Base-by-base conservation (phyloP, 768 basidiomycete species). In the Lentinula guzmanii region DNA sequence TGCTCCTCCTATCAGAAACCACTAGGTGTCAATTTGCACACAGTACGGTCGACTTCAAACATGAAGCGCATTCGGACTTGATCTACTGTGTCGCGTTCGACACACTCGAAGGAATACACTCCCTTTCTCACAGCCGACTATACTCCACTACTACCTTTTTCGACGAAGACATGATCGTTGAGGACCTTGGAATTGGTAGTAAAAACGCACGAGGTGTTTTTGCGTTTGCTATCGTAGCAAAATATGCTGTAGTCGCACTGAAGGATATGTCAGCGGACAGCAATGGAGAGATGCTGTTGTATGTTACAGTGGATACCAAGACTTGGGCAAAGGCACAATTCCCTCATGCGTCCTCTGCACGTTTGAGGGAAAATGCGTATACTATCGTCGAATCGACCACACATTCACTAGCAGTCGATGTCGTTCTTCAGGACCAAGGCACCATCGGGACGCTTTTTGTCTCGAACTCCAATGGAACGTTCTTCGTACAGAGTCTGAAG, bases 401-500 rank as follows among this genome's bases (percentile, higher is more conserved):
- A 0, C 94, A 98, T 70, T 98, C 95, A 6, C 82, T 99, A 28
- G 93, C 90, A 4, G 91, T 99, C 42, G 97, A 99, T 69, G 95
- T 98, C 51, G 84, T 96, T 55, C 80, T 91, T 8, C 84, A 87
- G 60, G 83, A 88, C 64, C 72, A 76, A 53, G 78, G 81, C 62
- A 71, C 75, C 3, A 84, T 95, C 46, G 97, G 97, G 2, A 98
- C 96, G 2, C 76, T 99, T 13, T 99, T 98, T 77, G 89, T 96
- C 59, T 91, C 89, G 75, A 97, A 98, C 73, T 93, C 91, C 41
- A 95, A 98, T 67, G 97, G 97, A 3, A 97, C 95, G 13, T 95
- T 86, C 74, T 99, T 98, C 71, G 90, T 94, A 9, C 83, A 95
- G 74, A 90, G 90, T 66, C 79, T 99, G 62, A 84, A 87, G 74